Base-by-base conservation (phyloP, 129 eudicot species). In the Helichrysum umbraculigerum region DNA sequence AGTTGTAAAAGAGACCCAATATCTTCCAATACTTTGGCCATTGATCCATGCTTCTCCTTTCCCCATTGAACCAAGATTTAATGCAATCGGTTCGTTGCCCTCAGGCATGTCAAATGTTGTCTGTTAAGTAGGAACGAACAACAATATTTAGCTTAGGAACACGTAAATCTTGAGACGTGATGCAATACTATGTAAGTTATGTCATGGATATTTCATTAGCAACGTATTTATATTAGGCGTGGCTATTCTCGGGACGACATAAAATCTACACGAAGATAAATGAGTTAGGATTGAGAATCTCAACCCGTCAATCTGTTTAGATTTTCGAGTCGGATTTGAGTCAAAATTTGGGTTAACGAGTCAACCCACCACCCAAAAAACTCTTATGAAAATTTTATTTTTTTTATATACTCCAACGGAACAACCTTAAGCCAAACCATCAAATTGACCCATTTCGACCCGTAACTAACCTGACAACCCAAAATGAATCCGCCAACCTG, bases 31-130 rank as follows among this genome's bases (percentile, higher is more conserved):
- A 76, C 97, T 90, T 80, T 90, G 89, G 14, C 97, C 97, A 77
- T 93, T 93, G 37, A 93, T 59, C 98, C 98, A 93, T 68, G 76
- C 95, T 88, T 93, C 87, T 14, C 98, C 98, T 85, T 93, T 93
- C 30, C 97, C 98, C 98, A 93, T 93, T 15, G 97, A 83, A 21
- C 87, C 89, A 17, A 93, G 92, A 70, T 93, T 86, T 75, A 93
- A 57, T 10, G 90, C 92, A 52, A 93, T 50, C 2, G 98, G 86
- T 57, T 85, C 89, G 25, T 20, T 73, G 1, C 97, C 92, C 17
- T 41, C 70, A 7, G 97, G 97, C 28, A 89, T 85, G 81, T 90
- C 89, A 66, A 92, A 92, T 62, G n/a, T 44, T 1, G 92, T 81
- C 98, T 92, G 83, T 80, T 11, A 75, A 17, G 63, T 70, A 32